Evolutionary conservation across 768 basidiomycete genomes (phyloP).

Genomic region (Galerina sulciceps): DNA sequence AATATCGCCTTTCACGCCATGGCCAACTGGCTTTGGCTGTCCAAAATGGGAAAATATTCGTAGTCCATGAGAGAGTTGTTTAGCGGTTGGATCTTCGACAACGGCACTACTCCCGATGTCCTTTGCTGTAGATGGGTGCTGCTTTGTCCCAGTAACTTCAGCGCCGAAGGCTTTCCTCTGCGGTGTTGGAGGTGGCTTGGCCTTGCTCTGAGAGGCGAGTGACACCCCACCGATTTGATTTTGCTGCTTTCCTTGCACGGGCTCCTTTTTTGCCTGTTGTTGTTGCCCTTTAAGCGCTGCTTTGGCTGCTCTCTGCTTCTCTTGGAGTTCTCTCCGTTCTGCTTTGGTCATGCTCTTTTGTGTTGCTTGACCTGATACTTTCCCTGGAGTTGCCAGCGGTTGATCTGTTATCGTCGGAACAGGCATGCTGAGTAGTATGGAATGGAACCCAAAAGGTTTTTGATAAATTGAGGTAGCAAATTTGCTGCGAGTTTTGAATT

Average conservation of each 20-base stretch:
- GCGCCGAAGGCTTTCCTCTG: constrained; percentile 35
- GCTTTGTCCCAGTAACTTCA: constrained; percentile 30
- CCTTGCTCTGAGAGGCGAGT: constrained; percentile 28
- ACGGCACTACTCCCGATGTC: constrained; percentile 27
- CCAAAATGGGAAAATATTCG: constrained; percentile 90
- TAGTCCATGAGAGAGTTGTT: constrained; percentile 60
- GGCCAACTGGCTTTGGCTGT: constrained; percentile 60
- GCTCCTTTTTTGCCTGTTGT: constrained; percentile 19
- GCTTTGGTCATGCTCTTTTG: constrained; percentile 83
- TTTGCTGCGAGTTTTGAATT: too few relatives aligned
- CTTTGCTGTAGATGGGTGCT: constrained; percentile 27
- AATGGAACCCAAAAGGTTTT: neutral
- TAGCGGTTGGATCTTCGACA: constrained; percentile 40
- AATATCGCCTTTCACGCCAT: constrained; percentile 77
- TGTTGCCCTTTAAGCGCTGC: constrained; percentile 41
- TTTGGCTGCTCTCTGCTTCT: constrained; percentile 82
- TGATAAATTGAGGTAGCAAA: too few relatives aligned
- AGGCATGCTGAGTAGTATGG: constrained; percentile 28
- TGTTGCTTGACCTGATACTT: constrained; percentile 40
- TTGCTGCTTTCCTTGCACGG: constrained; percentile 20
- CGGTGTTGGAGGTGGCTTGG: constrained; percentile 31
- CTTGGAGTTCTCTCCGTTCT: constrained; percentile 79
- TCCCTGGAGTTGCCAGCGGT: constrained; percentile 15
- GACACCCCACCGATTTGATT: constrained; percentile 17
- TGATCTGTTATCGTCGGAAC: constrained; percentile 34